Percentiles rank a stretch among this genome's conserved stretches.
These are phyloP conservation scores for Salix viminalis DNA, from an alignment of 345 rosid genomes.

Conservation along the genomic window DNA sequence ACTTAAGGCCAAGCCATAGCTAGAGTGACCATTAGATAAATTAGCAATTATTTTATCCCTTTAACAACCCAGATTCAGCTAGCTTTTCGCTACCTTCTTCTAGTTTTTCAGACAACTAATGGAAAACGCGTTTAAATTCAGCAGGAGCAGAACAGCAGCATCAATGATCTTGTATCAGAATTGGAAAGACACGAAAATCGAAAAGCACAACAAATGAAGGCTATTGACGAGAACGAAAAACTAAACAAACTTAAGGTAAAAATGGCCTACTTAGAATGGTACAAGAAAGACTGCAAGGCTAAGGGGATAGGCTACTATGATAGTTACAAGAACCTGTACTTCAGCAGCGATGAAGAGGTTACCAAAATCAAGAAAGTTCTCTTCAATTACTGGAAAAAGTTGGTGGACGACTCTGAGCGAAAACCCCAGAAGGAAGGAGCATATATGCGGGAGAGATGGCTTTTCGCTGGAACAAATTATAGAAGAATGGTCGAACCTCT, in stretches of 20 bases:
- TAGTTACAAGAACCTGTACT: slow-evolving; percentile 28
- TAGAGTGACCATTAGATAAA: background rate
- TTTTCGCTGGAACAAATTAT: slow-evolving; percentile 46
- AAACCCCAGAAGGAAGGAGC: slow-evolving; percentile 46
- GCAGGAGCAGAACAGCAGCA: slow-evolving; percentile 12
- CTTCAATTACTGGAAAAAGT: slow-evolving; percentile 37
- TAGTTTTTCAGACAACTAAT: background rate
- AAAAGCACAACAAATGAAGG: slow-evolving; percentile 9
- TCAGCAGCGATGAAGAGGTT: background rate
- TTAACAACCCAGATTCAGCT: background rate
- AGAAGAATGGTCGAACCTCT: slow-evolving; percentile 76
- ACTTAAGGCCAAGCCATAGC: background rate
- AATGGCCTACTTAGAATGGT: slow-evolving; percentile 54
- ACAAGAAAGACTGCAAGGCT: slow-evolving; percentile 42
- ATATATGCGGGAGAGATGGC: slow-evolving; percentile 26
- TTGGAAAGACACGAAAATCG: slow-evolving; percentile 25
- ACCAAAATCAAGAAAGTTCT: slow-evolving; percentile 26
- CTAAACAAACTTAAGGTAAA: slow-evolving; percentile 35
- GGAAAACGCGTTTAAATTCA: background rate
- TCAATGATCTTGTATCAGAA: slow-evolving; percentile 7
- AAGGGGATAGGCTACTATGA: slow-evolving; percentile 55
- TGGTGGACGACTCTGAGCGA: slow-evolving; percentile 46
- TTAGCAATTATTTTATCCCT: background rate
- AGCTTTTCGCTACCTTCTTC: background rate
- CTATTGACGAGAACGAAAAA: slow-evolving; percentile 25